These are phyloP conservation scores for Geosmithia putterillii DNA, from an alignment of 2,329 filamentous ascomycete species.

Conservation along the genomic window DNA sequence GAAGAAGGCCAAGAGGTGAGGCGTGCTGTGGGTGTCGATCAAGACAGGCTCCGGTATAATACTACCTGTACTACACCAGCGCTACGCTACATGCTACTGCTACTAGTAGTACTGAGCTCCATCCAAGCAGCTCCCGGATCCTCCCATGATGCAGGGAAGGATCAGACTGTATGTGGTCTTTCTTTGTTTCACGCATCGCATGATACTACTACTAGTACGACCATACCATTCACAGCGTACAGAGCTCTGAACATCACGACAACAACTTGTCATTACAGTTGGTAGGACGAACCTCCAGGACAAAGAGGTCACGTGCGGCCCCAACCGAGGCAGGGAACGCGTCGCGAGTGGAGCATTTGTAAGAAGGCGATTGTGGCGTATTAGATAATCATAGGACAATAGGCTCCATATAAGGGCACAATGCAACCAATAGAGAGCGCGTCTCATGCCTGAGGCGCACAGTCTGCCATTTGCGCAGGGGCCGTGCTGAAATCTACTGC, in stretches of 20 bases:
- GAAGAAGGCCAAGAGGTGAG: constrained; percentile 44
- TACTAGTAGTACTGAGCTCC: too few species aligned
- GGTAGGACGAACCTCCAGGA: too few species aligned
- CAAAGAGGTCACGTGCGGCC: background rate
- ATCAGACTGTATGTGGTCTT: too few species aligned
- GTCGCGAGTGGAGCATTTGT: background rate
- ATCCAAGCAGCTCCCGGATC: too few species aligned
- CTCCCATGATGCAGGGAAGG: too few species aligned
- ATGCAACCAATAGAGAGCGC: background rate
- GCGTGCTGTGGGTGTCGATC: background rate
- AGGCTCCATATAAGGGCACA: background rate
- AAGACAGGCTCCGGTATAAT: background rate
- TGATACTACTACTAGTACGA: too few species aligned
- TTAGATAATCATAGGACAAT: background rate
- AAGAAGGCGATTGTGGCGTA: constrained; percentile 1
- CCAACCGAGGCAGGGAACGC: background rate
- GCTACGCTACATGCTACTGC: too few species aligned
- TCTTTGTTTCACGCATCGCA: too few species aligned
- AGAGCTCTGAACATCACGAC: too few species aligned
- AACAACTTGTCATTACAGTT: too few species aligned
- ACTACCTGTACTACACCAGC: background rate
- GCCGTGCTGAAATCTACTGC: constrained; percentile 32
- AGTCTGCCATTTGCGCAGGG: constrained; percentile 5
- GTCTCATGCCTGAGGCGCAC: constrained; percentile 1
- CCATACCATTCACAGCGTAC: too few species aligned